Base-by-base conservation (phyloP, 129 eudicot genomes). In the Cynara cardunculus region DNA sequence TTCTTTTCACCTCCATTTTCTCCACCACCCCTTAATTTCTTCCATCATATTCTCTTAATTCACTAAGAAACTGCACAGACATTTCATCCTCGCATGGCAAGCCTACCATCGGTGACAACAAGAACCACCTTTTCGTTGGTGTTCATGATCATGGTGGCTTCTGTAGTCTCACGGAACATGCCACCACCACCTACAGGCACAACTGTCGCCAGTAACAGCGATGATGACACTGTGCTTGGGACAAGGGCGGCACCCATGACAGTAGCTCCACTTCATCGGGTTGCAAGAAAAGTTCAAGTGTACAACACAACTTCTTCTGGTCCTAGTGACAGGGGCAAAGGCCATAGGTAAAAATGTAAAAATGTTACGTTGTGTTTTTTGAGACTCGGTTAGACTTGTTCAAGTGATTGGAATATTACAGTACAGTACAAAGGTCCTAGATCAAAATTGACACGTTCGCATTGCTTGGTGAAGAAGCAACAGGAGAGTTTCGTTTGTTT, bases 71-170 rank as follows among this genome's bases (percentile, higher is more conserved):
- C 80, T n/a, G 25, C 69, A 64, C 77, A 82, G 49, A 8, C 18
- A 56, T 27, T 73, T 70, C 72, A 62, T 21, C 8, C 32, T 24
- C 30, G 21, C 75, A 71, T 71, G 56, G 56, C 30, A 41, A 6
- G 9, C 82, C 26, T 32, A 72, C 24, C 82, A 71, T 53, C 56
- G 0, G 62, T 81, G 80, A 13, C 79, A 64, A 77, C 74, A 59
- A 83, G 25, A 72, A 70, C 74, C 24, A 39, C 66, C 59, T 27
- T 77, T 16, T 71, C 82, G 10, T 77, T 83, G 62, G 30, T 77
- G 19, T 77, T 83, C 82, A 77, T 83, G 78, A 24, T 83, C 82
- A 83, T 83, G 86, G 70, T 64, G 39, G 74, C 59, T 61, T 77
- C 79, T 2, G 28, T 44, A 27, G 25, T 31, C 30, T 83, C 82